phyloP scores from a whole-genome alignment of 331 rosid species.

The Malus hybrid region DNA sequence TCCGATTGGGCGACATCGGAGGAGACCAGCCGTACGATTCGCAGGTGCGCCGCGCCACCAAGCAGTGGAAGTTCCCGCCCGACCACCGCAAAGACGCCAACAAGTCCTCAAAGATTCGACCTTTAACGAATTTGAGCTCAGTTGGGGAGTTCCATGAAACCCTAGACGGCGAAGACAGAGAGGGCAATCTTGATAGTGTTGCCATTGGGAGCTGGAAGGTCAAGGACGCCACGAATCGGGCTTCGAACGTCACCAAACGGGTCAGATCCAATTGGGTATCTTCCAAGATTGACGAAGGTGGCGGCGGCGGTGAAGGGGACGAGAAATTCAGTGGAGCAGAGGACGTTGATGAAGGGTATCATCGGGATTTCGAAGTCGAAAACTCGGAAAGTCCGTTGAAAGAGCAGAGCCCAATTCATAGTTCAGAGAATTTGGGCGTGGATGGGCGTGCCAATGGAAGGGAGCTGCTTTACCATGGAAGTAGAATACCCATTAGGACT shows the following conservation, averaged over 20 bases:
- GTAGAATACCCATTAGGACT: conserved; percentile 44
- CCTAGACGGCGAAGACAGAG: conserved; percentile 59
- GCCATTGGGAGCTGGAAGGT: conserved; percentile 92
- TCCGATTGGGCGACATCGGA: conserved; percentile 91
- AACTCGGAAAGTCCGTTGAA: conserved; percentile 64
- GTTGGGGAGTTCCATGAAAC: conserved; percentile 44
- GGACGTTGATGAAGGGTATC: conserved; percentile 55
- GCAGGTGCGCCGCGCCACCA: conserved; percentile 52
- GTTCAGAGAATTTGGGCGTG: conserved; percentile 68
- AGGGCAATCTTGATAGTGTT: conserved; percentile 51
- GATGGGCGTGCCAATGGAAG: conserved; percentile 55
- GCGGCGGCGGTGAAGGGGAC: conserved; percentile 45
- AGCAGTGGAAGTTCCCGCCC: conserved; percentile 52
- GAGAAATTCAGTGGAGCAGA: conserved; percentile 58
- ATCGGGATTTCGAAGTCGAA: conserved; percentile 55
- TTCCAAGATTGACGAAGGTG: conserved; percentile 53
- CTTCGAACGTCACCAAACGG: conserved; percentile 50
- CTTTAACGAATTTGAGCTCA: conserved; percentile 56
- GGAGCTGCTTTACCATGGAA: conserved; percentile 42
- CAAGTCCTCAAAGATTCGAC: conserved; percentile 77
- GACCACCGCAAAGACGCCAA: conserved; percentile 38
- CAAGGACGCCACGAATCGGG: conserved; percentile 73
- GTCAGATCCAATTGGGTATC: conserved; percentile 87
- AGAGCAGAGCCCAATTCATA: conserved; percentile 60
- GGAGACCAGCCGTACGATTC: conserved; percentile 79